These are phyloP conservation scores for Puya raimondii DNA, from an alignment of 176 grass and related monocot species.

Conservation along the genomic window DNA sequence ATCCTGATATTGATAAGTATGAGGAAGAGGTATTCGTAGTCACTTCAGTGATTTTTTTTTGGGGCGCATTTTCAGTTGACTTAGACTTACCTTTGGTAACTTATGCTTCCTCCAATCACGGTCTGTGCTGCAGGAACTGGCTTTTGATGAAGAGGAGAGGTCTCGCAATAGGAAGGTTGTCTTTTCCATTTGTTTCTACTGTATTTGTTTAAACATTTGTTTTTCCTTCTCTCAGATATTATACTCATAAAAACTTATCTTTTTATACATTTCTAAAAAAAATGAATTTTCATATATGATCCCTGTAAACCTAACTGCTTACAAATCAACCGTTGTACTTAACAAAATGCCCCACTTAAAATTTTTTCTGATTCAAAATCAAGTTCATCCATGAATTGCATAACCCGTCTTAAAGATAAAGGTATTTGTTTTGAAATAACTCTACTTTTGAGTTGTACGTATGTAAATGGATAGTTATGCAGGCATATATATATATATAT, in stretches of 20 bases:
- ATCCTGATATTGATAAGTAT: conserved; percentile 83
- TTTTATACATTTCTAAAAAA: too few relatives aligned
- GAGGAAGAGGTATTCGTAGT: conserved; percentile 46
- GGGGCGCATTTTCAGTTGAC: background rate
- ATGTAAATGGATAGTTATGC: too few relatives aligned
- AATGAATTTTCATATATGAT: too few relatives aligned
- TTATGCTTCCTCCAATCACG: conserved; percentile 11
- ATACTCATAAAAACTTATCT: background rate
- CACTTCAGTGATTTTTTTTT: conserved; percentile 11
- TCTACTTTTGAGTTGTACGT: too few relatives aligned
- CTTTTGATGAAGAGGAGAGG: conserved; percentile 67
- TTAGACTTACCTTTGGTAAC: conserved; percentile 14
- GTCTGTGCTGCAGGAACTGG: conserved; percentile 54
- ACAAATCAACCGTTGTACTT: too few relatives aligned
- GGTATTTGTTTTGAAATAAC: too few relatives aligned
- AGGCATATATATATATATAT: too few relatives aligned
- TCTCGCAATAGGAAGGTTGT: conserved; percentile 60
- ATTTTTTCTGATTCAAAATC: too few relatives aligned
- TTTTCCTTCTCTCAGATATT: background rate
- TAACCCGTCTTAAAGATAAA: too few relatives aligned
- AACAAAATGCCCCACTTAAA: too few relatives aligned
- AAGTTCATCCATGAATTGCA: too few relatives aligned
- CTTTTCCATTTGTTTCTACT: conserved; percentile 11
- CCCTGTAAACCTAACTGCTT: too few relatives aligned
- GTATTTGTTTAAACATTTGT: background rate